Conservation (phyloP, 805 yeast genomes). For the Barnettozyma vustinii region DNA sequence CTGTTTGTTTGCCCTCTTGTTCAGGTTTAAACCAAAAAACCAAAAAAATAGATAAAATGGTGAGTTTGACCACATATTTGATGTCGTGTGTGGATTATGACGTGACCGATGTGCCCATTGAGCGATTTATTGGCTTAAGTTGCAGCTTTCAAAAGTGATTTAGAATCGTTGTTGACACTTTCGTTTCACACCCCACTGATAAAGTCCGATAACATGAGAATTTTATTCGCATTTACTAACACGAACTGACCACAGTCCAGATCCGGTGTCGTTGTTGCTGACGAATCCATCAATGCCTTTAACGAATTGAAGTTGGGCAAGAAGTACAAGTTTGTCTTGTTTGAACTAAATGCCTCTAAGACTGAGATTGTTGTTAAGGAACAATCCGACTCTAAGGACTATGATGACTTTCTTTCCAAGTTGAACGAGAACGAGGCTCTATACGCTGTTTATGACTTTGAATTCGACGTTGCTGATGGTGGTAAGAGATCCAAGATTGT, state of each 20-base stretch:
- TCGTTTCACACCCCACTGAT: not conserved
- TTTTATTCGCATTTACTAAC: not conserved
- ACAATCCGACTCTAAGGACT: slow-evolving; percentile 68
- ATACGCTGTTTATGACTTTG: slow-evolving; percentile 95
- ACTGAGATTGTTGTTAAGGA: slow-evolving; percentile 88
- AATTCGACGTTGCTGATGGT: slow-evolving; percentile 87
- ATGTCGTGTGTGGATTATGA: not conserved
- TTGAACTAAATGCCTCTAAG: slow-evolving; percentile 73
- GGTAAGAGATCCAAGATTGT: slow-evolving; percentile 84
- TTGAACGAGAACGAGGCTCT: slow-evolving; percentile 95
- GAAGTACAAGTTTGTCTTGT: slow-evolving; percentile 79
- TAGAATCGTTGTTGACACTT: not conserved
- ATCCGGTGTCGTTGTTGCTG: slow-evolving; percentile 70
- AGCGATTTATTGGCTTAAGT: not conserved
- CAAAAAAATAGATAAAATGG: slow-evolving; percentile 4
- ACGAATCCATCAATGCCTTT: slow-evolving; percentile 90
- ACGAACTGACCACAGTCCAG: slow-evolving; percentile 16
- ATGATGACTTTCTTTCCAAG: slow-evolving; percentile 81
- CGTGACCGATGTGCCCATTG: not conserved
- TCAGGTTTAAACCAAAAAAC: not conserved
- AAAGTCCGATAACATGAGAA: not conserved
- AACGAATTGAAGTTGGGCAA: slow-evolving; percentile 94
- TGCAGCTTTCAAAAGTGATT: not conserved
- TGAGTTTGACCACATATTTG: not conserved
- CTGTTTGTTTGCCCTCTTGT: not conserved